Evolutionary conservation across 1,284 basidiomycete species (phyloP), one percentile per base, ranked within the genome.

Genomic region (Heterobasidion annosum): DNA sequence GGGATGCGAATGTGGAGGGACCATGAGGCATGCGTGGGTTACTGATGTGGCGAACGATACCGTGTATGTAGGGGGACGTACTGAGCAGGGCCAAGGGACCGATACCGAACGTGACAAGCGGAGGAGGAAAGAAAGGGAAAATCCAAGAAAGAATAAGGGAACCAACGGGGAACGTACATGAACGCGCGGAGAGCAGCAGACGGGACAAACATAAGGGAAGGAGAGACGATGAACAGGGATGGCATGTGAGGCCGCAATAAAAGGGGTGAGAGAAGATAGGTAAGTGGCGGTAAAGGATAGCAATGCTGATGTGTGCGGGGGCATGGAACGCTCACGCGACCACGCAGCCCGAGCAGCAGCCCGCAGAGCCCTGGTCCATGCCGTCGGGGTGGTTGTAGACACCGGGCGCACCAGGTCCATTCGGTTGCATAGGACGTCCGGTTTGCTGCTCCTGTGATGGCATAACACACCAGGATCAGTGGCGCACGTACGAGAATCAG

Each of bases 331-430:
- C 10, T 58, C 56, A 61, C n/a, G 53, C 75, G 48, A 91, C 75
- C 53, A 91, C 81, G 64, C 88, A 91, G 54, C 83, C 79, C 32
- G 73, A 73, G 64, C 89, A 91, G 75, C 89, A 91, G 32, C 85
- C 84, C 48, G 74, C 70, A 52, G 74, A 69, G 44, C 79, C 73
- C 48, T 80, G 78, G 54, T 84, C 79, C 47, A 70, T 63, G 34
- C 70, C 69, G 58, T 74, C 73, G 45, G 68, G 70, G 48, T 72
- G 69, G 55, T 70, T 77, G 61, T 79, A 81, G 12, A 72, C 69
- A 13, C 77, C 76, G 33, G 76, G 67, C 10, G 69, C 70, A 49
- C 71, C 73, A 19, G 75, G 73, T 46, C 70, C 70, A 37, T 71
- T 76, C 44, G 75, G 64, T 51, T 77, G 70, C 16, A 73, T 70